Evolutionary conservation across 495 filamentous ascomycete genomes (phyloP), one percentile per base, ranked within the genome.

Genomic region (Daldinia grandis): DNA sequence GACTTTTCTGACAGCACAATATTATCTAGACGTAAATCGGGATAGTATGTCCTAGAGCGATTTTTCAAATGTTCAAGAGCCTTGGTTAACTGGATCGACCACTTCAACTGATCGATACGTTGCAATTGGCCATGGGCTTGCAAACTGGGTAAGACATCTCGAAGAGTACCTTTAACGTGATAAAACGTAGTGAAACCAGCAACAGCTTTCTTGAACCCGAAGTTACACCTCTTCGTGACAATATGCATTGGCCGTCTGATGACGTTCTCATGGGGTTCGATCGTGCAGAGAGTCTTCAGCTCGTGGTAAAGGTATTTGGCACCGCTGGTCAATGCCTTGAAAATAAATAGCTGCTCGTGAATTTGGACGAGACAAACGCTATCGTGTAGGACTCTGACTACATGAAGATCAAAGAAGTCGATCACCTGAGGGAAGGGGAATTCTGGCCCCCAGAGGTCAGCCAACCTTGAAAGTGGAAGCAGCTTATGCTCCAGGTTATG

Each of bases 1-100:
- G 68, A 76, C 0, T 61, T 49, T 4, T 78, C 74, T 1, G 82
- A 81, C 4, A 83, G 64, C 7, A 85, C 78, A 19, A 85, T 74
- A 67, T 85, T 85, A 58, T 85, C 83, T 0, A 84, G 78, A 6
- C 82, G 79, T 14, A 85, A 74, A 63, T 85, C 83, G 9, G 83
- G 83, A 44, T 85, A 85, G 65, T 81, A 85, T 50, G 80, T 80
- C 28, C 49, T 66, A 15, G 77, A 77, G 19, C 76, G 72, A 31
- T 73, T 74, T 33, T 73, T 69, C 21, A 84, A 51, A 62, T 84
- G 80, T 14, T 74, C 44, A 15, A 84, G 75, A 19, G 81, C 83
- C 21, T 66, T 75, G 1, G 82, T 75, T 40, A 85, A 72, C 68
- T 84, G 80, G 10, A 71, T 74, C 8, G 82, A 79, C 83, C 83